Percentiles rank a stretch among this genome's conserved stretches.
Evolutionary conservation across 225 moss, liverwort and hornwort genomes (phyloP).

Genomic region (Physcomitrellopsis africana): DNA sequence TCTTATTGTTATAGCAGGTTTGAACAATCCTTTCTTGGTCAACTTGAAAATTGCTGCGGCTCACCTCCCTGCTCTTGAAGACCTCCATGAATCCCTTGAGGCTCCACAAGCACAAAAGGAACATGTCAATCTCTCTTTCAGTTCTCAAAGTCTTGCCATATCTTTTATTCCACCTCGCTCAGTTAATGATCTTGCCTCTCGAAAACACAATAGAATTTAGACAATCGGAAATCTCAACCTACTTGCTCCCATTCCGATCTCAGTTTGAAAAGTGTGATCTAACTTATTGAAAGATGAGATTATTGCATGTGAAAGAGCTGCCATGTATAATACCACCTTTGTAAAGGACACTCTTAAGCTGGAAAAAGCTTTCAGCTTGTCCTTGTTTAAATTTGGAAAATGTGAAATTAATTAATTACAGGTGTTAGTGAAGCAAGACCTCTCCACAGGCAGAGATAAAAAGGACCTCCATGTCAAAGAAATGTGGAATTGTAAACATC

Average conservation of each 20-base stretch:
- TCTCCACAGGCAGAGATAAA: not conserved
- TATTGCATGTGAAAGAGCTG: not conserved
- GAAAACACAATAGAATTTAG: not conserved
- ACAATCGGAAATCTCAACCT: constrained; percentile 3
- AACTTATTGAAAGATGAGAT: not conserved
- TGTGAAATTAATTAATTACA: not conserved
- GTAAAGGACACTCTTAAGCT: not conserved
- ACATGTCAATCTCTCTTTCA: not conserved
- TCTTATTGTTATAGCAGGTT: not conserved
- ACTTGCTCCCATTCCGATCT: not conserved
- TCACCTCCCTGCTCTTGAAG: not conserved
- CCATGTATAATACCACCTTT: not conserved
- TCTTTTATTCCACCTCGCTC: not conserved
- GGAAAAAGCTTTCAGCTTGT: not conserved
- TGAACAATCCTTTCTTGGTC: not conserved
- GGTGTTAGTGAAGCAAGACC: not conserved
- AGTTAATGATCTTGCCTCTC: not conserved
- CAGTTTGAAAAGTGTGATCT: not conserved
- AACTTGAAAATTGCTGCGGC: not conserved
- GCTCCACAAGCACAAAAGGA: not conserved
- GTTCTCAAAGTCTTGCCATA: not conserved
- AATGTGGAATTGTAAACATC: not conserved
- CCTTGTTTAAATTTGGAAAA: not conserved
- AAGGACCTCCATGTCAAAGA: not conserved
- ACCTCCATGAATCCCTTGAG: not conserved